phyloP scores from a whole-genome alignment of 495 filamentous ascomycete species.

The Penicillium crystallinum region DNA sequence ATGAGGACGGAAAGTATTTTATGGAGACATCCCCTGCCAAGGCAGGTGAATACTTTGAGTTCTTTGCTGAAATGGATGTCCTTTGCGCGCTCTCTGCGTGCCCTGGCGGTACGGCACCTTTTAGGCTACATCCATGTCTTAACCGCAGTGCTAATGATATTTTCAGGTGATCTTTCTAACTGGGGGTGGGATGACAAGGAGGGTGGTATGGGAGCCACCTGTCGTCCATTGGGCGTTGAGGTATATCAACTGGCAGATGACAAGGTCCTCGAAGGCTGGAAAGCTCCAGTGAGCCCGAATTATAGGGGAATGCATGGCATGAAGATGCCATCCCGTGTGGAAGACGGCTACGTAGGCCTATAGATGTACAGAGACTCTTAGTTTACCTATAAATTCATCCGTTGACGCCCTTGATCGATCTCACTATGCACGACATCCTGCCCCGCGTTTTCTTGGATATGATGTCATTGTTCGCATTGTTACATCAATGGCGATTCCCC shows the following conservation, averaged over 20 bases:
- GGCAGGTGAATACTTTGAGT: slow-evolving; percentile 64
- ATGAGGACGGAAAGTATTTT: slow-evolving; percentile 67
- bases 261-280: slow-evolving; percentile 54
- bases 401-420: background rate
- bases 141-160: slow-evolving; percentile 24
- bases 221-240: slow-evolving; percentile 66
- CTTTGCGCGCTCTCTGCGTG: slow-evolving; percentile 67
- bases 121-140: background rate
- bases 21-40: slow-evolving; percentile 70
- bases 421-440: slow-evolving; percentile 4
- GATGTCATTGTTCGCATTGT: slow-evolving; percentile 22
- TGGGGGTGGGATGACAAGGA: slow-evolving; percentile 71
- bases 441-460: slow-evolving; percentile 18
- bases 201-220: slow-evolving; percentile 64
- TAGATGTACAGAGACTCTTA: slow-evolving; percentile 4
- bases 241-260: slow-evolving; percentile 57
- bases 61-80: slow-evolving; percentile 71
- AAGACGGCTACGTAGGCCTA: slow-evolving; percentile 30
- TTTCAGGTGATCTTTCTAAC: slow-evolving; percentile 62
- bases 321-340: slow-evolving; percentile 34
- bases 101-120: slow-evolving; percentile 40
- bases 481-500: slow-evolving; percentile 13
- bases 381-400: background rate
- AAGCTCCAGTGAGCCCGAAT: slow-evolving; percentile 45
- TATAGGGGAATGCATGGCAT: slow-evolving; percentile 70